Percentiles rank a stretch among this genome's conserved stretches.
These are phyloP conservation scores for Coelastrella sp. DNA, from an alignment of 139 green algal genomes.

Conservation along the genomic window DNA sequence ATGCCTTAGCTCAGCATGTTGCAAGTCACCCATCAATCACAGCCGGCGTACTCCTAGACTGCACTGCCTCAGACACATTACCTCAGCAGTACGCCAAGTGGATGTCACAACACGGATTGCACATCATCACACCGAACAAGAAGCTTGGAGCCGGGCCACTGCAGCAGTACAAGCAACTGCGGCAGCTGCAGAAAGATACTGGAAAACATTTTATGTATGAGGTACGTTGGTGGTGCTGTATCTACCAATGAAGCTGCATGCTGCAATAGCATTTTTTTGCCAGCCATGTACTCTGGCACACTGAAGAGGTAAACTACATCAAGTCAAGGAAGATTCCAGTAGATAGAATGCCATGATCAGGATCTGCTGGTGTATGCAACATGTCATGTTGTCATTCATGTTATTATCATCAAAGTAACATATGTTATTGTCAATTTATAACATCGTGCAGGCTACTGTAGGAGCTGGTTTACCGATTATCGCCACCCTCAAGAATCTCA, in stretches of 20 bases:
- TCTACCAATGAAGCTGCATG: neutral
- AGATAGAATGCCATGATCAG: too few relatives aligned
- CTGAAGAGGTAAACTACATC: neutral
- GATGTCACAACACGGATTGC: conserved; percentile 70
- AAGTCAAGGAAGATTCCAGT: too few relatives aligned
- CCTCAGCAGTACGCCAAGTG: conserved; percentile 64
- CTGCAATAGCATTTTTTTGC: too few relatives aligned
- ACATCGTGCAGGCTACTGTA: conserved; percentile 80
- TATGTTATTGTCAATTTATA: too few relatives aligned
- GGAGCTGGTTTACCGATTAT: conserved; percentile 96
- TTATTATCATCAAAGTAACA: neutral
- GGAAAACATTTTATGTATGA: conserved; percentile 60
- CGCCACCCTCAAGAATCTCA: conserved; percentile 88
- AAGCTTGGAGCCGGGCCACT: conserved; percentile 81
- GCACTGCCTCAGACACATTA: conserved; percentile 82
- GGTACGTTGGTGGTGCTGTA: conserved; percentile 28
- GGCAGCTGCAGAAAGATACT: conserved; percentile 30
- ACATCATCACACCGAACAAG: conserved; percentile 97
- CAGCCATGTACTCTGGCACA: neutral
- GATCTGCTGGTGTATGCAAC: neutral
- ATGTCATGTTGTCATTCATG: neutral
- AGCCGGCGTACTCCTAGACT: conserved; percentile 88
- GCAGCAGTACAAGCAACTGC: conserved; percentile 49
- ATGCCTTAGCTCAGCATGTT: conserved; percentile 18
- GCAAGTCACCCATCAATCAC: neutral